Conservation (phyloP, 805 yeast genomes). For the Suhomyces kilbournensis region DNA sequence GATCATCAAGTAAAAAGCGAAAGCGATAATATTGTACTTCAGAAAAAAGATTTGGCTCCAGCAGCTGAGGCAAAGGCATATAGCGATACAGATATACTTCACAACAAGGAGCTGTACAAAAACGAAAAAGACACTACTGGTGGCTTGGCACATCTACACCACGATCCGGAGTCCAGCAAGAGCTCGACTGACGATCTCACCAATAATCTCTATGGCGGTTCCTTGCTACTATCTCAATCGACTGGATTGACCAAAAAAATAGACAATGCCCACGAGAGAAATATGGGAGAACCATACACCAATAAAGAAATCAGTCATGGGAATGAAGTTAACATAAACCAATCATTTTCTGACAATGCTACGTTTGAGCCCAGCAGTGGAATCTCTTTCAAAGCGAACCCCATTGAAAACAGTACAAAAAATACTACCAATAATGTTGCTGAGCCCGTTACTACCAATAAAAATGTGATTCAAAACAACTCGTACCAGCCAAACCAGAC, state of each 20-base stretch:
- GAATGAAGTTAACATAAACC: slow-evolving; percentile 1
- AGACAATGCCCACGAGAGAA: slow-evolving; percentile 12
- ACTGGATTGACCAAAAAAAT: slow-evolving; percentile 40
- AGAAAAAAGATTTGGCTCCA: background rate
- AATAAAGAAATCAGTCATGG: slow-evolving; percentile 1
- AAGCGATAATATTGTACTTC: background rate
- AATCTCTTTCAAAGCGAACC: slow-evolving; percentile 32
- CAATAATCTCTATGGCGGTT: slow-evolving; percentile 40
- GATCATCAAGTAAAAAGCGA: background rate
- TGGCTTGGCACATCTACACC: background rate
- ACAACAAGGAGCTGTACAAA: background rate
- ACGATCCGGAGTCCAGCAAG: slow-evolving; percentile 9
- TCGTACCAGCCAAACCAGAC: slow-evolving; percentile 44
- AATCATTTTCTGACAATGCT: slow-evolving; percentile 4
- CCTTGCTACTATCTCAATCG: slow-evolving; percentile 40
- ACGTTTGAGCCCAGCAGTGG: slow-evolving; percentile 25
- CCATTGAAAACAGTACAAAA: slow-evolving; percentile 14
- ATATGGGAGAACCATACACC: slow-evolving; percentile 7
- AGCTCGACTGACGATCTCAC: slow-evolving; percentile 28
- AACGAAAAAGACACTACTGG: background rate
- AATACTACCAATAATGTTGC: slow-evolving; percentile 13
- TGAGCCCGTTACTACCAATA: slow-evolving; percentile 31
- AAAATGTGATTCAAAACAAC: slow-evolving; percentile 30
- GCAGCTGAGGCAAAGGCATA: background rate
- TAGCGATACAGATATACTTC: background rate